A percentile compares a stretch with the other conserved stretches of the same genome.
Conservation (phyloP, 2,329 filamentous ascomycete species). For the Calonectria pteridis region DNA sequence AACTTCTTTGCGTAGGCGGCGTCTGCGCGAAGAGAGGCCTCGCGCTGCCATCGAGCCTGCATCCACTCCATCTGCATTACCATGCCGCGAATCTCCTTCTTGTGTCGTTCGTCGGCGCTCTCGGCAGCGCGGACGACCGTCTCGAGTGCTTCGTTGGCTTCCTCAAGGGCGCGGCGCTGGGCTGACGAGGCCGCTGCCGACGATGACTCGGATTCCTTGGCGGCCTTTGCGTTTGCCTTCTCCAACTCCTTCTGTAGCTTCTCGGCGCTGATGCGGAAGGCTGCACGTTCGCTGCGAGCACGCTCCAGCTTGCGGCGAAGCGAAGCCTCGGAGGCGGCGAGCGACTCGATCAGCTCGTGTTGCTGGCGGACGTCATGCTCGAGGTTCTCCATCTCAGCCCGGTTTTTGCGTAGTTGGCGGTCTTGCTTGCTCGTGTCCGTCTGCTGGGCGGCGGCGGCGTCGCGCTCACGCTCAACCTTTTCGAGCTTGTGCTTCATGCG, state of each 20-base stretch:
- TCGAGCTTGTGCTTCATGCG: constrained; percentile 64
- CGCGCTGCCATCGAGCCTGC: constrained; percentile 82
- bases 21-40: constrained; percentile 83
- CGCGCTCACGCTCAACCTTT: constrained; percentile 63
- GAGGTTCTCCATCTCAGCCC: constrained; percentile 76
- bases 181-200: constrained; percentile 24
- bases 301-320: constrained; percentile 77
- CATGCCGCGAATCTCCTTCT: constrained; percentile 83
- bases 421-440: constrained; percentile 65
- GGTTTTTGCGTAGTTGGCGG: constrained; percentile 71
- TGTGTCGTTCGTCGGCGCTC: constrained; percentile 76
- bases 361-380: constrained; percentile 79
- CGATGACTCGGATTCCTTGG: constrained; percentile 45
- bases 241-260: constrained; percentile 66
- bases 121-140: constrained; percentile 70
- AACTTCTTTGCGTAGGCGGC: constrained; percentile 90
- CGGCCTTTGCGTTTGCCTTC: constrained; percentile 57
- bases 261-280: constrained; percentile 66
- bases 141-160: constrained; percentile 66
- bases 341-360: constrained; percentile 72
- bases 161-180: constrained; percentile 46
- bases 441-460: constrained; percentile 47
- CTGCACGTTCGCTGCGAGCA: constrained; percentile 73
- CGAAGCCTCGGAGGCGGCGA: constrained; percentile 68
- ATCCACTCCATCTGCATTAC: constrained; percentile 93